A percentile compares a stretch with the other conserved stretches of the same genome.
phyloP scores from a whole-genome alignment of 352 stramenopile species.

The Pythium aquatile region DNA sequence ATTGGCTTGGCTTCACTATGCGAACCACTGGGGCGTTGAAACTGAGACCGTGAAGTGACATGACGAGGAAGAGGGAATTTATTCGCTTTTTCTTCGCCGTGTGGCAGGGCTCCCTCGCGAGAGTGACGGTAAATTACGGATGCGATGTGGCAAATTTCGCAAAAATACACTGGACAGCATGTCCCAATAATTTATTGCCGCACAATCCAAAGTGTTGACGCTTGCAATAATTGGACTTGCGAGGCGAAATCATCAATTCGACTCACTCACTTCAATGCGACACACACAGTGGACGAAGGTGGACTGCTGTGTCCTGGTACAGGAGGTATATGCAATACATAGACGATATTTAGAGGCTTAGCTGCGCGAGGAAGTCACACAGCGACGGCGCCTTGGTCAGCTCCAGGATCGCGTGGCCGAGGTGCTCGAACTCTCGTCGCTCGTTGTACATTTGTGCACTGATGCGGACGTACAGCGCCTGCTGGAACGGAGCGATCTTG shows the following conservation, averaged over 20 bases:
- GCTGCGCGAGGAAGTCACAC: conserved; percentile 57
- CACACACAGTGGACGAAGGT: neutral
- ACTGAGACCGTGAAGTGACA: neutral
- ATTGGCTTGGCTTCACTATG: conserved; percentile 15
- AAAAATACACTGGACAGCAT: neutral
- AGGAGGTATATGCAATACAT: neutral
- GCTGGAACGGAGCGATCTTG: conserved; percentile 66
- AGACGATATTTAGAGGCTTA: conserved; percentile 48
- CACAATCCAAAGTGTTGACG: neutral
- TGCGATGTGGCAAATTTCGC: neutral
- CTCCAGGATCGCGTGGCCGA: conserved; percentile 70
- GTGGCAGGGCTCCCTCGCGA: neutral
- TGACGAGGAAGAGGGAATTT: neutral
- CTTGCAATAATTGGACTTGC: neutral
- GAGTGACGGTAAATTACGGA: conserved; percentile 2
- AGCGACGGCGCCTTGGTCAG: conserved; percentile 67
- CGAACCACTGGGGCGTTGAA: neutral
- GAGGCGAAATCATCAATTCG: neutral
- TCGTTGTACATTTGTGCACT: conserved; percentile 88
- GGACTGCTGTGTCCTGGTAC: neutral
- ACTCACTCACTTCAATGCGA: neutral
- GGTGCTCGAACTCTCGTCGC: conserved; percentile 70
- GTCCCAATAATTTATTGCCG: neutral
- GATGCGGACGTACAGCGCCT: conserved; percentile 72
- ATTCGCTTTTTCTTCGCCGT: neutral